Evolutionary conservation across 192 early-diverging fungal genomes (phyloP), one percentile per base, ranked within the genome.

Genomic region (Ramicandelaber brevisporus): DNA sequence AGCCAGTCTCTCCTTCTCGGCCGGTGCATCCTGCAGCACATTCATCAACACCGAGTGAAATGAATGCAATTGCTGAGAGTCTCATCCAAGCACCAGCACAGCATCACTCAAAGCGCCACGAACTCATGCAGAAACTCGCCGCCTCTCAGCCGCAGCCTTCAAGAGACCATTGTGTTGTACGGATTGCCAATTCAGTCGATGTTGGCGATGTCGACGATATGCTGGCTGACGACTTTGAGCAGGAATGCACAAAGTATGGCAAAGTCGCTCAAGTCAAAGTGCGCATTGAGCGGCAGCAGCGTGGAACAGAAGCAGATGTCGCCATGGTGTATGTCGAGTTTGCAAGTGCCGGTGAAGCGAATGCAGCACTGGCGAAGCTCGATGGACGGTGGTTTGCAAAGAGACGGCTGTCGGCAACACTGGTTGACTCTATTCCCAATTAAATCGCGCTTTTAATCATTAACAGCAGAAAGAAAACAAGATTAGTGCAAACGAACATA

Each of bases 321-420:
- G 70, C 83, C n/a, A 59, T 63, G 40, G 68, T 88, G 8, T 81
- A 69, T 43, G 65, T 89, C 18, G 57, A 71, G 31, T 89, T 72
- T 50, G 52, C 40, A 0, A 56, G 61, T 1, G 34, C 47, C 10
- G 33, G 37, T 28, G 52, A 66, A 3, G 45, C 51, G 6, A 14
- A 21, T 5, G 21, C 11, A 5, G 78, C 84, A 6, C 31, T 61
- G 17, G 51, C 49, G 31, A 63, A 65, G 20, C 50, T 89, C 20
- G 58, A 83, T 33, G 68, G 69, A 15, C 66, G 84, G 17, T 85
- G 68, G 58, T 89, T 89, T 50, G 80, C 70, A 20, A 78, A 81
- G 5, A 58, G 71, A 26, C 66, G 58, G 17, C 49, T 88, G 18
- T 36, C 45, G 3, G 80, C 79, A 1, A 35, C 48, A 5, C 51